Conservation (phyloP, 371 early-diverging fungal species). For the Lichtheimia ornata region DNA sequence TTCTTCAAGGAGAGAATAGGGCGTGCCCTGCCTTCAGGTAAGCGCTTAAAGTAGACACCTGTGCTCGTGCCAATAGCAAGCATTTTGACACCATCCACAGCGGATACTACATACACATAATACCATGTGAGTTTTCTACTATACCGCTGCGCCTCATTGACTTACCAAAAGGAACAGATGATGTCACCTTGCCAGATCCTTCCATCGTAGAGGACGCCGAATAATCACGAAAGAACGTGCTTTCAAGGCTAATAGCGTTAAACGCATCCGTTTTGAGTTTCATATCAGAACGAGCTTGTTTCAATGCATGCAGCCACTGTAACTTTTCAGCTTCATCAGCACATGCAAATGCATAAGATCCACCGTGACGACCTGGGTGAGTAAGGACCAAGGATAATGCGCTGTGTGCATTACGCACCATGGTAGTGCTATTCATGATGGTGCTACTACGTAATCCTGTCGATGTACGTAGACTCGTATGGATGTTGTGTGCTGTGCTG, state of each 20-base stretch:
- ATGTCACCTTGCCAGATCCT: conserved; percentile 51
- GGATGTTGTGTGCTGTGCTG: background rate
- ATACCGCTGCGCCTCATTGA: background rate
- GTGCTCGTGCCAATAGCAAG: conserved; percentile 72
- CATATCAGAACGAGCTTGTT: conserved; percentile 54
- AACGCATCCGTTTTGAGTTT: conserved; percentile 45
- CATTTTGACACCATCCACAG: conserved; percentile 8
- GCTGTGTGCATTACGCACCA: conserved; percentile 1
- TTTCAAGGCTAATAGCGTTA: conserved; percentile 42
- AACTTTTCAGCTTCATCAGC: conserved; percentile 58
- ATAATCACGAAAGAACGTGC: conserved; percentile 11
- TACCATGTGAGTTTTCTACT: background rate
- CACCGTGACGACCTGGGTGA: conserved; percentile 19
- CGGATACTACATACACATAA: background rate
- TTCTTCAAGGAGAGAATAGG: conserved; percentile 12
- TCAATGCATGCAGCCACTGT: conserved; percentile 78
- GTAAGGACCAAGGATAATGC: conserved; percentile 13
- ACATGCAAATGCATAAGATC: conserved; percentile 14
- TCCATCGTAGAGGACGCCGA: background rate
- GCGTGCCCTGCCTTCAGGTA: conserved; percentile 9
- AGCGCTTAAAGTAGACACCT: conserved; percentile 60
- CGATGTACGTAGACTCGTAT: conserved; percentile 1
- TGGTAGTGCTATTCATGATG: conserved; percentile 4
- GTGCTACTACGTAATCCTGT: conserved; percentile 6
- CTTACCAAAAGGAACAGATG: conserved; percentile 54